Percentiles rank a stretch among this genome's conserved stretches.
Conservation (phyloP, 2,329 filamentous ascomycete genomes). For the Penicillium sp. region DNA sequence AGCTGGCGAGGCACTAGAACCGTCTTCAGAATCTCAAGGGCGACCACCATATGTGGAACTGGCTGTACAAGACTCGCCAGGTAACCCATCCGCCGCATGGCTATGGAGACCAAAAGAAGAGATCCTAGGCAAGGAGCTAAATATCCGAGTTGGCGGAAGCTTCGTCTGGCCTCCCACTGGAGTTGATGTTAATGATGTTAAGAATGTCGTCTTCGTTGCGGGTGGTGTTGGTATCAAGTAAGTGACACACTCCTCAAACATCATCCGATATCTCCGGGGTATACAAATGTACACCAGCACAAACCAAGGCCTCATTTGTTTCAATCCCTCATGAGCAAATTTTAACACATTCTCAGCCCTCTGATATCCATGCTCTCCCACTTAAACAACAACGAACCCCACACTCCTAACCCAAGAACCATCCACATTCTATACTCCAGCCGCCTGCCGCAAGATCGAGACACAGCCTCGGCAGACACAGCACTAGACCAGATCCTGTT, state of each 20-base stretch:
- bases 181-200: conserved; percentile 47
- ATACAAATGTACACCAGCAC: not conserved
- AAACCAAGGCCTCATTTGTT: not conserved
- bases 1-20: conserved; percentile 21
- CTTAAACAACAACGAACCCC: conserved; percentile 46
- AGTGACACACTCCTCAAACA: conserved; percentile 21
- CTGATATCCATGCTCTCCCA: conserved; percentile 70
- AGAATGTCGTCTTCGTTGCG: conserved; percentile 70
- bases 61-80: conserved; percentile 69
- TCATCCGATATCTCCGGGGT: not conserved
- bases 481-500: conserved; percentile 46
- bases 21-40: conserved; percentile 27
- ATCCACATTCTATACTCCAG: conserved; percentile 66
- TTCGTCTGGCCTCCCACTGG: conserved; percentile 70
- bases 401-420: conserved; percentile 43
- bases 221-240: conserved; percentile 82
- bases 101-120: conserved; percentile 62
- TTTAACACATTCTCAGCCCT: conserved; percentile 50
- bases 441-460: conserved; percentile 36
- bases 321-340: not conserved
- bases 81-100: conserved; percentile 73
- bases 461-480: conserved; percentile 10
- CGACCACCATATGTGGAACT: conserved; percentile 66
- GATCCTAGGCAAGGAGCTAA: conserved; percentile 60
- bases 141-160: conserved; percentile 73